phyloP scores from a whole-genome alignment of 495 filamentous ascomycete genomes.

The Tuber borchii region DNA sequence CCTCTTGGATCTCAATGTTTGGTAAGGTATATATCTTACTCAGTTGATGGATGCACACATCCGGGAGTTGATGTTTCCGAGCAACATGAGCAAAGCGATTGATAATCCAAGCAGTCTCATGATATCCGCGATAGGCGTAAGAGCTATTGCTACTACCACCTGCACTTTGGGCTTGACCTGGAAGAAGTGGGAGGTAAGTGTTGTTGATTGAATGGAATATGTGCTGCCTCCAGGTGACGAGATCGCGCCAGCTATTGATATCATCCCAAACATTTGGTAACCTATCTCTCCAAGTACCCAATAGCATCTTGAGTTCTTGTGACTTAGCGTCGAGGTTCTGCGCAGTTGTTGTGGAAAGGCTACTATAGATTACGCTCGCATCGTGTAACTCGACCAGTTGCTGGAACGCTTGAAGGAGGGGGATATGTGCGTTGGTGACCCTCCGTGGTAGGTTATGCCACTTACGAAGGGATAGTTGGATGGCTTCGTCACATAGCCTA shows the following conservation, averaged over 20 bases:
- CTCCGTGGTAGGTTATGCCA: constrained; percentile 94
- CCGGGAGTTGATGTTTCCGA: constrained; percentile 90
- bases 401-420: constrained; percentile 94
- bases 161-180: constrained; percentile 68
- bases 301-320: constrained; percentile 85
- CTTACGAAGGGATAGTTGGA: constrained; percentile 91
- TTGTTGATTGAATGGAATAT: constrained; percentile 96
- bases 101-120: constrained; percentile 99
- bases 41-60: constrained; percentile 93
- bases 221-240: constrained; percentile 98
- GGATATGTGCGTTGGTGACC: constrained; percentile 92
- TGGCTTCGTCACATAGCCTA: constrained; percentile 85
- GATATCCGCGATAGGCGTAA: constrained; percentile 92
- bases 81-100: constrained; percentile 98
- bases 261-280: constrained; percentile 98
- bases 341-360: constrained; percentile 74
- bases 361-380: constrained; percentile 88
- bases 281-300: constrained; percentile 91
- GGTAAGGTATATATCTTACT: constrained; percentile 97
- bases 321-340: constrained; percentile 88
- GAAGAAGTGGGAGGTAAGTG: constrained; percentile 81
- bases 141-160: constrained; percentile 57
- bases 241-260: constrained; percentile 97
- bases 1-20: constrained; percentile 99
- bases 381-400: constrained; percentile 97